A percentile compares a stretch with the other conserved stretches of the same genome.
Conservation (phyloP, 177 flowering plant genomes). For the Tripterygium wilfordii region DNA sequence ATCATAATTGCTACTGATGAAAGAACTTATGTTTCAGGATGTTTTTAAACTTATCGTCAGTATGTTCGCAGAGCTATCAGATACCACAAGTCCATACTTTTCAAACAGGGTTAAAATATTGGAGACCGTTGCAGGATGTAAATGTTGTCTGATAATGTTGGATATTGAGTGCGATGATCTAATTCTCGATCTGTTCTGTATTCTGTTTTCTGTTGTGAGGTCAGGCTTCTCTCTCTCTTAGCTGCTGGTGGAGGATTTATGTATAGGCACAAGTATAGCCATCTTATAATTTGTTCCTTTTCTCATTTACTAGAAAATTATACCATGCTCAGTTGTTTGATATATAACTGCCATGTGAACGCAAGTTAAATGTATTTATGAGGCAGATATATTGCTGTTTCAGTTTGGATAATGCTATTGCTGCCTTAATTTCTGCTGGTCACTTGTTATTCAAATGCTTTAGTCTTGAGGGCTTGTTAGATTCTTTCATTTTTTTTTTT, state of each 20-base stretch:
- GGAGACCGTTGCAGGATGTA: slow-evolving; percentile 69
- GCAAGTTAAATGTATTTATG: too few relatives aligned
- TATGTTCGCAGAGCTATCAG: slow-evolving; percentile 59
- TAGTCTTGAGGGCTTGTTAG: too few relatives aligned
- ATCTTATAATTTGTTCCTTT: too few relatives aligned
- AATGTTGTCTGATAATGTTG: slow-evolving; percentile 74
- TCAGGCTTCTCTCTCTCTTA: slow-evolving; percentile 16
- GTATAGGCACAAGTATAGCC: too few relatives aligned
- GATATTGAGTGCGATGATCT: slow-evolving; percentile 74
- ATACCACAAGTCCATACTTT: slow-evolving; percentile 62
- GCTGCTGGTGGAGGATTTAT: background rate
- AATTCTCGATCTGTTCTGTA: slow-evolving; percentile 68
- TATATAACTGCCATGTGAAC: too few relatives aligned
- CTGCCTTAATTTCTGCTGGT: too few relatives aligned
- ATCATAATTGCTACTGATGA: background rate
- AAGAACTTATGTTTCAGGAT: slow-evolving; percentile 42
- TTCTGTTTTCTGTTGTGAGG: slow-evolving; percentile 77
- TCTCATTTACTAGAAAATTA: too few relatives aligned
- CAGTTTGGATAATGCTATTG: too few relatives aligned
- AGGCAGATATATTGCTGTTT: too few relatives aligned
- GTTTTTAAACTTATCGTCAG: slow-evolving; percentile 60
- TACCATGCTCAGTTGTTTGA: too few relatives aligned
- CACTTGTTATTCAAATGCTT: too few relatives aligned
- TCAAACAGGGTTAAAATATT: slow-evolving; percentile 67
- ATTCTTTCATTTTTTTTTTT: too few relatives aligned